Conservation (phyloP, 495 filamentous ascomycete genomes). For the Aspergillus homomorphus region DNA sequence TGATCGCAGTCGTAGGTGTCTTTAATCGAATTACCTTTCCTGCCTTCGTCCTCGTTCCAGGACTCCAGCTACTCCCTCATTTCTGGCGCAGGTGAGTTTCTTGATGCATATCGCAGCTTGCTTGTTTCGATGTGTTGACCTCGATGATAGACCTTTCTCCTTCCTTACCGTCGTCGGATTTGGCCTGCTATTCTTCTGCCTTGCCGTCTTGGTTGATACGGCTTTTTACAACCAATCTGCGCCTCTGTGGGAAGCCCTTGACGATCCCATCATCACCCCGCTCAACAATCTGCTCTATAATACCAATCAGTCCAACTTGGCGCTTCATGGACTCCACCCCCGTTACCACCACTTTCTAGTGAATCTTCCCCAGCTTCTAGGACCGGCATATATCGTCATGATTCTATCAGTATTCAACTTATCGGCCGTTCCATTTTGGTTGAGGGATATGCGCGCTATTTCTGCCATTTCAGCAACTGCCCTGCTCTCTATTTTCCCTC, state of each 20-base stretch:
- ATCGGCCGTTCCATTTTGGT: slow-evolving; percentile 41
- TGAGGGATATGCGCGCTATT: slow-evolving; percentile 52
- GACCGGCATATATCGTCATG: slow-evolving; percentile 75
- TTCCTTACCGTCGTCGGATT: slow-evolving; percentile 59
- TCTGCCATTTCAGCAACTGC: slow-evolving; percentile 80
- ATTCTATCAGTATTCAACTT: slow-evolving; percentile 52
- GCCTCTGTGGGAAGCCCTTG: slow-evolving; percentile 48
- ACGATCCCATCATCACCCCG: slow-evolving; percentile 75
- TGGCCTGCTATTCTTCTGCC: slow-evolving; percentile 57
- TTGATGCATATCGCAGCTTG: not conserved
- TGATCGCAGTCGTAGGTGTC: slow-evolving; percentile 76
- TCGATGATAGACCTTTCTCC: slow-evolving; percentile 58
- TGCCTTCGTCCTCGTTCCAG: slow-evolving; percentile 80
- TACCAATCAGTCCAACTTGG: slow-evolving; percentile 68
- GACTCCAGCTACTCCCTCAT: slow-evolving; percentile 76
- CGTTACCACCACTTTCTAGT: slow-evolving; percentile 83
- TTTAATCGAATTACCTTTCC: slow-evolving; percentile 98
- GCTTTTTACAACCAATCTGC: slow-evolving; percentile 67
- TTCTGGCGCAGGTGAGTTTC: slow-evolving; percentile 70
- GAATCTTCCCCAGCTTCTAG: slow-evolving; percentile 85
- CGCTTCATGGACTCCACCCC: slow-evolving; percentile 87
- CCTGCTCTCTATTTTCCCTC: slow-evolving; percentile 78
- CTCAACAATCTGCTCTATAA: slow-evolving; percentile 93
- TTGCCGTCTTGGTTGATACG: slow-evolving; percentile 80
- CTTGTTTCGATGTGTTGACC: slow-evolving; percentile 14